Percentiles rank a stretch among this genome's conserved stretches.
phyloP scores from a whole-genome alignment of 768 basidiomycete species.

The Cyclocybe cylindracea region DNA sequence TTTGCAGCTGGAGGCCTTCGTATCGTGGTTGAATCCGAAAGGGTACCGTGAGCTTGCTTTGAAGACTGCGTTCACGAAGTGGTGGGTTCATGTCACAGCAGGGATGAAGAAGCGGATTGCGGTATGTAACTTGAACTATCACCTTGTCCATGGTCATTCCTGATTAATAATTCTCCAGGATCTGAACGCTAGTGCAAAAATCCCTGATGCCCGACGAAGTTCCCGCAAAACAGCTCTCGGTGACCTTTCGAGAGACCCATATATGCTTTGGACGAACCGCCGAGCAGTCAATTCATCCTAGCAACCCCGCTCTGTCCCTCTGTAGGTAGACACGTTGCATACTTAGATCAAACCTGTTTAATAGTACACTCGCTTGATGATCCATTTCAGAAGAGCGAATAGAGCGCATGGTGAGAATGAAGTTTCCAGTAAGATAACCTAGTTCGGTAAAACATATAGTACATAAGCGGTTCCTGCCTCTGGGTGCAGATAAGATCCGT shows the following conservation, averaged over 20 bases:
- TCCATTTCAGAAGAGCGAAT: not conserved
- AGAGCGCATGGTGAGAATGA: not conserved
- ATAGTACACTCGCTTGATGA: too few species aligned
- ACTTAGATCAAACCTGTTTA: not conserved
- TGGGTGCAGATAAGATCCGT: not conserved
- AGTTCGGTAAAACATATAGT: too few species aligned
- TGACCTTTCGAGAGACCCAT: slow-evolving; percentile 76
- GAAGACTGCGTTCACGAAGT: slow-evolving; percentile 75
- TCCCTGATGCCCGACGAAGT: slow-evolving; percentile 82
- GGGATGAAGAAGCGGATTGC: slow-evolving; percentile 76
- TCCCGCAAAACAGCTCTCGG: slow-evolving; percentile 61
- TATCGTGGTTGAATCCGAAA: slow-evolving; percentile 90
- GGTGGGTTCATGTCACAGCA: slow-evolving; percentile 80
- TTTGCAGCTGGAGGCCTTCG: slow-evolving; percentile 74
- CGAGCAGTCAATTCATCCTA: slow-evolving; percentile 55
- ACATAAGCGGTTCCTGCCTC: too few species aligned
- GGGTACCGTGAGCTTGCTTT: slow-evolving; percentile 86
- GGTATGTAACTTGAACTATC: slow-evolving; percentile 44
- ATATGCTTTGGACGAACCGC: slow-evolving; percentile 89
- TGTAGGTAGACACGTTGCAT: not conserved
- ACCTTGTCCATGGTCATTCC: slow-evolving; percentile 5
- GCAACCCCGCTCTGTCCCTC: slow-evolving; percentile 6
- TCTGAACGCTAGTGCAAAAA: slow-evolving; percentile 62
- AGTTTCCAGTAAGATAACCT: too few species aligned
- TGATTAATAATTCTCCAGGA: slow-evolving; percentile 48